Conservation (phyloP, 768 basidiomycete species). For the Lentinula raphanica region DNA sequence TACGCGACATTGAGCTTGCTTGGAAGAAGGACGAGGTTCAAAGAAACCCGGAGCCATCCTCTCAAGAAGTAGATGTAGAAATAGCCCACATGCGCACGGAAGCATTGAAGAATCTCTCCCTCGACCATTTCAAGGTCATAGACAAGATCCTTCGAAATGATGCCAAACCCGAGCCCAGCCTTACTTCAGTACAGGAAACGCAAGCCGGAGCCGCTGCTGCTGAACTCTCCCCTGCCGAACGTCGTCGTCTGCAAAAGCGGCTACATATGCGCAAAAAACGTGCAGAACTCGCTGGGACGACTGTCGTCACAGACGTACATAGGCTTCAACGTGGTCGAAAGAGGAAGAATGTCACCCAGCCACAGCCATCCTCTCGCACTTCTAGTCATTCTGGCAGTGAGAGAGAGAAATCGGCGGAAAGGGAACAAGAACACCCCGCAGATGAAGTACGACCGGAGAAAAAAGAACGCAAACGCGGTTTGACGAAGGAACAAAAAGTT, state of each 20-base stretch:
- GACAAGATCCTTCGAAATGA: slow-evolving; percentile 13
- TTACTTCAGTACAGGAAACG: neutral
- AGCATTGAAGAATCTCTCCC: slow-evolving; percentile 18
- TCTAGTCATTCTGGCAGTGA: neutral
- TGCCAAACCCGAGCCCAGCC: neutral
- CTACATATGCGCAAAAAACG: slow-evolving; percentile 71
- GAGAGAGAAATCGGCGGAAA: neutral
- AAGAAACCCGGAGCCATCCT: neutral
- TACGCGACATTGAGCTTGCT: slow-evolving; percentile 13
- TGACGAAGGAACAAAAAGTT: slow-evolving; percentile 42
- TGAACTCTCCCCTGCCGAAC: slow-evolving; percentile 41
- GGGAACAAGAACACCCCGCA: neutral
- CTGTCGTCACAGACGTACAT: slow-evolving; percentile 20
- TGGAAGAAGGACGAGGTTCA: slow-evolving; percentile 1
- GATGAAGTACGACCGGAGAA: slow-evolving; percentile 4
- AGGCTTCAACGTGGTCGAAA: slow-evolving; percentile 34
- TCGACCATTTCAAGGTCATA: slow-evolving; percentile 18
- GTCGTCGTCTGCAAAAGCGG: slow-evolving; percentile 55
- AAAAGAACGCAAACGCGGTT: slow-evolving; percentile 26
- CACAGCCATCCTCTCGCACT: slow-evolving; percentile 13
- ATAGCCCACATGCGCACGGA: neutral
- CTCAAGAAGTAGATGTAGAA: neutral
- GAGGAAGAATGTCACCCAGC: slow-evolving; percentile 12
- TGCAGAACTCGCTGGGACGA: slow-evolving; percentile 39
- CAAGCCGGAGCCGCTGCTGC: neutral